Evolutionary conservation across 371 early-diverging fungal genomes (phyloP), one percentile per base, ranked within the genome.

Genomic region (Apophysomyces ossiformis): DNA sequence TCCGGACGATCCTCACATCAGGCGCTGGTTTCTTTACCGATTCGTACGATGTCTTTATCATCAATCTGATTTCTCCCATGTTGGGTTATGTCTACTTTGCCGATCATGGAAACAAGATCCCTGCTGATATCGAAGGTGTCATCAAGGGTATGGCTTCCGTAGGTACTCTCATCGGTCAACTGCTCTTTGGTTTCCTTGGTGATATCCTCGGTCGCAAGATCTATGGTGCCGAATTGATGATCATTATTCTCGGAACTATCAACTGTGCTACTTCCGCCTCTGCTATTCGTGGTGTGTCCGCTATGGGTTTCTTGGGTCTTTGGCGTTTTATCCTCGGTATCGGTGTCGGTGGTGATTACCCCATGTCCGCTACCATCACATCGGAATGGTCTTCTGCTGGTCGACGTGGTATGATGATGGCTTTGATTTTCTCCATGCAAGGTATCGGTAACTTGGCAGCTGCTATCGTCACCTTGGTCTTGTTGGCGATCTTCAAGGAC

Each of bases 11-110:
- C 74, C 69, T 94, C 43, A 93, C 94, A 32, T 86, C 94, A 2
- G 96, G 96, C 54, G 84, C 90, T 58, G 95, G 96, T 66, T 94
- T 93, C 83, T 93, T 92, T 71, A 94, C 94, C 21, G 94, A 94
- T 74, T 89, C 93, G 15, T 93, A 94, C 77, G 94, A 96, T 85
- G 84, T 93, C 43, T 96, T 95, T 67, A 89, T 90, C 62, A 94
- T 94, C 75, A 89, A 90, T 71, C 75, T 93, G 70, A 89, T 90
- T 60, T 83, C 92, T 4, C 85, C 90, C 18, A 93, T 93, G 91
- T 78, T 96, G 69, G 90, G 90, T 59, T 88, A 84, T 68, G 86
- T 91, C 41, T 93, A 91, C 75, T 92, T 81, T 59, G 77, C 85
- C 58, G 65, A 77, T 37, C 71, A 83, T 4, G 61, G 63, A 38